Base-by-base conservation (phyloP, 140 eudicot species). In the Erigeron philadelphicus region DNA sequence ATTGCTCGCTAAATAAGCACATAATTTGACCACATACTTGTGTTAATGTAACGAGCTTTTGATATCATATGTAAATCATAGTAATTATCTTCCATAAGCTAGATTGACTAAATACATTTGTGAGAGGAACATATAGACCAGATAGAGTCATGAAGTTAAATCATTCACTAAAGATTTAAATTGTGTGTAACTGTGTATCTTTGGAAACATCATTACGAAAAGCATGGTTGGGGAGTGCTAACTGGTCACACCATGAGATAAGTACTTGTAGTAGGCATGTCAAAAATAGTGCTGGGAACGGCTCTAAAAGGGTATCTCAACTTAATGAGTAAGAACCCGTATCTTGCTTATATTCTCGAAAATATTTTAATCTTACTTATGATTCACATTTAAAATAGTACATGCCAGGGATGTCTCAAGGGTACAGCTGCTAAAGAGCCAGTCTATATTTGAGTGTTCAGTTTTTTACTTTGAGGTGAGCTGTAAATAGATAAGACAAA, bases 201-300 rank as follows among this genome's bases (percentile, higher is more conserved):
- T 19, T 7, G 21, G n/a, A 57, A 11, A 57, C 11, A 19, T 23
- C 10, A 11, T 7, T 19, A 21, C 2, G 40, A 5, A 19, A 57
- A 19, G 63, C 40, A 57, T 53, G 58, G 21, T 6, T 53, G 58
- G 23, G 58, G 25, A 47, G 13, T 47, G 53, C 53, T 47, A n/a
- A 47, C 1, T 5, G 53, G 53, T 47, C n/a, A 47, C 31, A 55
- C 25, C 8, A 21, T 17, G 10, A 25, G 17, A 25, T 59, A 59
- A 59, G 64, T 42, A 59, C 19, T 31, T 59, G 31, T 59, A 21
- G 64, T 42, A 59, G 44, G 64, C 64, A 12, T 35, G 45, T 59
- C 42, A 59, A 25, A 21, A 1, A 23, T 60, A 25, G 18, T 60
- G 57, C 44, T 12, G 65, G 43, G 11, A 61, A 38, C 8, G 38